A percentile compares a stretch with the other conserved stretches of the same genome.
These are phyloP conservation scores for Tetracentron sinense DNA, from an alignment of 164 flowering plant species.

Conservation along the genomic window DNA sequence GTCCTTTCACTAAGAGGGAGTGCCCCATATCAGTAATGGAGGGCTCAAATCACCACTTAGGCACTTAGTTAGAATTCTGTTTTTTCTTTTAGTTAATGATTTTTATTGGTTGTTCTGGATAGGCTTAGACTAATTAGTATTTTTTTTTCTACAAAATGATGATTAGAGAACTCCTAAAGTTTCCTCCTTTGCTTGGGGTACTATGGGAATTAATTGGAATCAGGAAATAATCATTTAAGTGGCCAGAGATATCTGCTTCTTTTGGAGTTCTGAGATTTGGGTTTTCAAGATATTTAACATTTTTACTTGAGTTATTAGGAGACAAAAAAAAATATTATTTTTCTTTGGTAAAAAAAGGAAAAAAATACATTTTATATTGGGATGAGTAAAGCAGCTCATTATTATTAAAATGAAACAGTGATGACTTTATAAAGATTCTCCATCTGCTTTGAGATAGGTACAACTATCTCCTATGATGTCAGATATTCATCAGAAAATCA, in stretches of 20 bases:
- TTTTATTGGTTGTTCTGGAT: neutral
- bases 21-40: no score
- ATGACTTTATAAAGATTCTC: conserved; percentile 34
- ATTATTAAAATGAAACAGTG: conserved; percentile 4
- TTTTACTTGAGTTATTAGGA: conserved; percentile 7
- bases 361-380: no score
- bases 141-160: neutral
- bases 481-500: conserved; percentile 25
- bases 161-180: neutral
- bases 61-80: no score
- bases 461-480: conserved; percentile 20
- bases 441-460: conserved; percentile 13
- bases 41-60: no score
- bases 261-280: neutral
- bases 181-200: neutral
- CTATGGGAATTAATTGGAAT: neutral
- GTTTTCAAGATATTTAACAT: conserved; percentile 1
- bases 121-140: neutral
- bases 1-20: no score
- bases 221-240: neutral
- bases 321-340: no score
- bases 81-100: no score
- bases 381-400: neutral
- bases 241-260: neutral
- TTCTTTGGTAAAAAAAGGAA: no score